phyloP scores from a whole-genome alignment of 495 filamentous ascomycete genomes.

The Achaetomiella virescens region DNA sequence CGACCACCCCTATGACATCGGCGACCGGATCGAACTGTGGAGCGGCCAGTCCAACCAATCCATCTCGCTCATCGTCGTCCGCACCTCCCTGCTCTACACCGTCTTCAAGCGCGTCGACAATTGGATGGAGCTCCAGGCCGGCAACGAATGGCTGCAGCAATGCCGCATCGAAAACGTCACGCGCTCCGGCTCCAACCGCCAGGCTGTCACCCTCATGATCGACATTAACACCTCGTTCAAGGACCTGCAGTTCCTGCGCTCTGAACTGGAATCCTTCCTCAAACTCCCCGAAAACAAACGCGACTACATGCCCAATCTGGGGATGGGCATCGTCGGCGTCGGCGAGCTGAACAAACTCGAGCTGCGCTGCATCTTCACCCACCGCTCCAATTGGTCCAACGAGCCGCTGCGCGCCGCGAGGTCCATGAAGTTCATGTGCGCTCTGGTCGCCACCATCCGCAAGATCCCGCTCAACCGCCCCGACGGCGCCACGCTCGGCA shows the following conservation, averaged over 20 bases:
- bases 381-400: slow-evolving; percentile 64
- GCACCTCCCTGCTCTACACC: slow-evolving; percentile 72
- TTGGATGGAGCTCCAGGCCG: slow-evolving; percentile 63
- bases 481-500: slow-evolving; percentile 52
- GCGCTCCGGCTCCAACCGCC: slow-evolving; percentile 67
- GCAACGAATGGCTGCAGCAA: slow-evolving; percentile 68
- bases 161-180: slow-evolving; percentile 74
- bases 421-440: slow-evolving; percentile 77
- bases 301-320: slow-evolving; percentile 62
- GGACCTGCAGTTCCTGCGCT: slow-evolving; percentile 59
- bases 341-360: slow-evolving; percentile 68
- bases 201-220: slow-evolving; percentile 57
- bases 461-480: slow-evolving; percentile 65
- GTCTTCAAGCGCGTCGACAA: slow-evolving; percentile 63
- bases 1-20: slow-evolving; percentile 64
- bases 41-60: slow-evolving; percentile 18
- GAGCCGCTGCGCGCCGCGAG: slow-evolving; percentile 63
- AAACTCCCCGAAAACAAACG: slow-evolving; percentile 54
- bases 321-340: slow-evolving; percentile 59
- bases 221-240: slow-evolving; percentile 64
- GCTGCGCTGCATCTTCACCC: slow-evolving; percentile 55
- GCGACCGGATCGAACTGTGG: slow-evolving; percentile 69
- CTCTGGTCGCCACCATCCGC: slow-evolving; percentile 62
- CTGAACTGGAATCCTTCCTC: slow-evolving; percentile 63
- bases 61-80: slow-evolving; percentile 61